Base-by-base conservation (phyloP, 768 basidiomycete species). In the Postia placenta region DNA sequence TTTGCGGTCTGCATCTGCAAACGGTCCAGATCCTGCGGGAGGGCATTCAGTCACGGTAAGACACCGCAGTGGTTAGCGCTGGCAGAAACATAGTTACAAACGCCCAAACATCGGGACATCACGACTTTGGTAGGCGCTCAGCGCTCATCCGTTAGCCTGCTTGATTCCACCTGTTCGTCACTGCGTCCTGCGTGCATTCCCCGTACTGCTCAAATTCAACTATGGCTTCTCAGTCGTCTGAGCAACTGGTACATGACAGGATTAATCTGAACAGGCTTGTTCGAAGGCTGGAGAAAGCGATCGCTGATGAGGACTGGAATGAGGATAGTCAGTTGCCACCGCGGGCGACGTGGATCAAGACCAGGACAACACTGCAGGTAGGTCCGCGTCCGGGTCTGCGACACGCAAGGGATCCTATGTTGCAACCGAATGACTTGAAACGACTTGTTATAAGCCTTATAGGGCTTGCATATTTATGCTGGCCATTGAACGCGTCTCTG, bases 261-360 rank as follows among this genome's bases (percentile, higher is more conserved):
- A 77, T 89, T 11, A 89, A 89, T 64, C 69, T 89, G 7, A 65
- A 67, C 9, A 74, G 83, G 42, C 72, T 89, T 5, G 64, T 88
- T 4, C 71, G 74, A 38, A 64, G 80, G 48, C 73, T 90, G 0
- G 83, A 88, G 49, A 78, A 75, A 56, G 70, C 74, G 9, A 64
- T 77, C 0, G 65, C 64, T 19, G 61, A 65, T 11, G 63, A 59
- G 54, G 49, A 70, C 45, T 67, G 71, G 71, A 37, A 62, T 58
- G 19, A 64, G 66, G 54, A 52, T 19, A 50, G 40, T 24, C 47
- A 50, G 9, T 5, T 30, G 38, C 51, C 54, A 4, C 37, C 41
- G 19, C 45, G 49, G n/a, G 43, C 50, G 28, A 64, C 69, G 0
- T 83, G 80, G 81, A 67, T 85, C 26, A 79, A 74, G 52, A 75